Evolutionary conservation across 768 basidiomycete species (phyloP).

Genomic region (Tricholoma sp.): DNA sequence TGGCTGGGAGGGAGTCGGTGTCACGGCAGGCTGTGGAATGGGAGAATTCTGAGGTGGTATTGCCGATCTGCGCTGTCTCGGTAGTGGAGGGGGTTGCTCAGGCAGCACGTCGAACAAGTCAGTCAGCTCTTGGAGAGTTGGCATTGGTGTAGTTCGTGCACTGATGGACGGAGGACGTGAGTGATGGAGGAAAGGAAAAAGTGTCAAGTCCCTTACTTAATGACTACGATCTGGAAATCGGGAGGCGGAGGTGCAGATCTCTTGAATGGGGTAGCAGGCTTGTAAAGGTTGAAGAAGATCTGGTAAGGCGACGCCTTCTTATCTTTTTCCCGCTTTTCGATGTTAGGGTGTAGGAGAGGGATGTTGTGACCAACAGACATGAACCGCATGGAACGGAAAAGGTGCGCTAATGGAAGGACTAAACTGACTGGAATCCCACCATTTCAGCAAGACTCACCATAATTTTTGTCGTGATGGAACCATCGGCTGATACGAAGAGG

Average conservation of each 20-base stretch:
- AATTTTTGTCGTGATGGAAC: constrained; percentile 46
- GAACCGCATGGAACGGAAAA: constrained; percentile 70
- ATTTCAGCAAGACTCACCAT: constrained; percentile 33
- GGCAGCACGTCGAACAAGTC: constrained; percentile 70
- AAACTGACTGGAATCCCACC: not conserved
- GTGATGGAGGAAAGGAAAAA: not conserved
- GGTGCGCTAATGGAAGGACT: constrained; percentile 38
- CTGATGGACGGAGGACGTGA: constrained; percentile 32
- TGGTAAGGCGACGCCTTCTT: constrained; percentile 54
- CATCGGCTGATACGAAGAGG: constrained; percentile 47
- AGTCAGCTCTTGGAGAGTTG: constrained; percentile 72
- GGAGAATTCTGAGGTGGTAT: constrained; percentile 8
- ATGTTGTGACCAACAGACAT: constrained; percentile 60
- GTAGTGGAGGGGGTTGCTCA: constrained; percentile 59
- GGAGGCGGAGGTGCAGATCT: constrained; percentile 73
- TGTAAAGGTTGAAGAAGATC: constrained; percentile 88
- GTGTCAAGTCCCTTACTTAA: constrained; percentile 55
- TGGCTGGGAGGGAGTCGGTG: constrained; percentile 2
- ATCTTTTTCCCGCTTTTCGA: constrained; percentile 11
- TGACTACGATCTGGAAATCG: constrained; percentile 82
- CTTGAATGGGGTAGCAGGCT: constrained; percentile 81
- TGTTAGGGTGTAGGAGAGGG: constrained; percentile 34
- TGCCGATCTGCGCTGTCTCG: constrained; percentile 31
- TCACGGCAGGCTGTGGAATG: constrained; percentile 1
- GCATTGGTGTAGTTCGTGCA: constrained; percentile 78